Conservation (phyloP, 2,329 filamentous ascomycete genomes). For the Aspergillus floridensis region DNA sequence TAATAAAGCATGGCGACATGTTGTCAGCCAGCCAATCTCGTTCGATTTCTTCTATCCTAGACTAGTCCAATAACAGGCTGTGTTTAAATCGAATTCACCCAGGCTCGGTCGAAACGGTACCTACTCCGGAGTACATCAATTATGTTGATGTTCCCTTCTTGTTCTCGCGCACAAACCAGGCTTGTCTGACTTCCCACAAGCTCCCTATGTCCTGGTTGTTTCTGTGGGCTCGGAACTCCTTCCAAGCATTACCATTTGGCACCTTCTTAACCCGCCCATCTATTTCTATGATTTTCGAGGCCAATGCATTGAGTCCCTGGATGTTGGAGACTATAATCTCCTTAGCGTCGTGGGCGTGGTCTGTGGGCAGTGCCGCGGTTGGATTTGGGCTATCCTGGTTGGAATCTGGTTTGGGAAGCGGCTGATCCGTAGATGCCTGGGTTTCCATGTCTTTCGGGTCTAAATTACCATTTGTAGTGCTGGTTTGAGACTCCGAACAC, state of each 20-base stretch:
- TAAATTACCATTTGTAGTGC: no score
- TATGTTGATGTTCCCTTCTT: not conserved
- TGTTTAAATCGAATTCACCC: not conserved
- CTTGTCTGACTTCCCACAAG: conserved; percentile 44
- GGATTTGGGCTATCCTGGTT: not conserved
- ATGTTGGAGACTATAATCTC: conserved; percentile 33
- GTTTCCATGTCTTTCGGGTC: no score
- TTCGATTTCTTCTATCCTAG: not conserved
- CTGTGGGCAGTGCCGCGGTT: not conserved
- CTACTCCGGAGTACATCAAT: not conserved
- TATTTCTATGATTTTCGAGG: conserved; percentile 36
- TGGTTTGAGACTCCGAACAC: no score
- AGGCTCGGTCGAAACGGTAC: not conserved
- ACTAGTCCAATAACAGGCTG: not conserved
- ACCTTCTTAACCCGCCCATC: conserved; percentile 38
- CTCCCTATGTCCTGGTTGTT: conserved; percentile 48
- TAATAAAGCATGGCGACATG: not conserved
- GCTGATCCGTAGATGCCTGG: not conserved
- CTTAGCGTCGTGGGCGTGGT: conserved; percentile 4
- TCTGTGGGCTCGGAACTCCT: conserved; percentile 42
- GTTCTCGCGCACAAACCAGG: conserved; percentile 34
- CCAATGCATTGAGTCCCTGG: conserved; percentile 28
- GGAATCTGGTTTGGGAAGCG: not conserved
- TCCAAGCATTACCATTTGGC: conserved; percentile 43
- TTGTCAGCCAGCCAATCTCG: not conserved